phyloP scores from a whole-genome alignment of 352 stramenopile species.

The Blastocystis sp. region DNA sequence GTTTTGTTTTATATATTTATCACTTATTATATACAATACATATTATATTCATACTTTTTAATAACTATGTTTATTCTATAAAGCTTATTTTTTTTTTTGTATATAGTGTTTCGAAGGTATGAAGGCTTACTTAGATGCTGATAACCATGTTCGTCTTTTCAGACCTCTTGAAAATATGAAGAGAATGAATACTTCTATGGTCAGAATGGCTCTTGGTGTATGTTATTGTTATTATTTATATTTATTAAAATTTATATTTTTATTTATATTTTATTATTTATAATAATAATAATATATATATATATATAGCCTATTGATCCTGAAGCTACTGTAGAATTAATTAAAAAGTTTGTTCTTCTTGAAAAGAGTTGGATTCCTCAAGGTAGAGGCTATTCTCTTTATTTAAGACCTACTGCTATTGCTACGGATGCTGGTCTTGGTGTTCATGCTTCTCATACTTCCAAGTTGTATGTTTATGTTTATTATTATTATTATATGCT shows the following conservation, averaged over 20 bases:
- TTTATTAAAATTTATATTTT: no score
- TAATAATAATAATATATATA: background rate
- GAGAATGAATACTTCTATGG: conserved; percentile 73
- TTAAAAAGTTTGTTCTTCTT: conserved; percentile 54
- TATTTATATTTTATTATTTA: background rate
- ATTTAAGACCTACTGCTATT: conserved; percentile 77
- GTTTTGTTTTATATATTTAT: background rate
- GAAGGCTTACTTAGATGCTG: conserved; percentile 68
- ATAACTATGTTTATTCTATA: no score
- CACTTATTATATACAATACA: no score
- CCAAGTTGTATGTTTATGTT: conserved; percentile 37
- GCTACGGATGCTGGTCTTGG: conserved; percentile 51
- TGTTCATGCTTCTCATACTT: conserved; percentile 30
- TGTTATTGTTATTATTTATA: conserved; percentile 35
- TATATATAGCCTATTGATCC: conserved; percentile 56
- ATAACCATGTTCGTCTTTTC: conserved; percentile 71
- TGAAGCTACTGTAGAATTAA: conserved; percentile 66
- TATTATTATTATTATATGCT: no score
- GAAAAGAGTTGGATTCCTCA: conserved; percentile 75
- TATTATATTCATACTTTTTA: no score
- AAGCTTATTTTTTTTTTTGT: background rate
- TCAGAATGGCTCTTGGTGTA: conserved; percentile 59
- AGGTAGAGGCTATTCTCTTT: conserved; percentile 79
- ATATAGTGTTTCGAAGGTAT: conserved; percentile 75
- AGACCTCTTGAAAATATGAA: conserved; percentile 85